Base-by-base conservation (phyloP, 129 eudicot species). In the Solidago caesia region DNA sequence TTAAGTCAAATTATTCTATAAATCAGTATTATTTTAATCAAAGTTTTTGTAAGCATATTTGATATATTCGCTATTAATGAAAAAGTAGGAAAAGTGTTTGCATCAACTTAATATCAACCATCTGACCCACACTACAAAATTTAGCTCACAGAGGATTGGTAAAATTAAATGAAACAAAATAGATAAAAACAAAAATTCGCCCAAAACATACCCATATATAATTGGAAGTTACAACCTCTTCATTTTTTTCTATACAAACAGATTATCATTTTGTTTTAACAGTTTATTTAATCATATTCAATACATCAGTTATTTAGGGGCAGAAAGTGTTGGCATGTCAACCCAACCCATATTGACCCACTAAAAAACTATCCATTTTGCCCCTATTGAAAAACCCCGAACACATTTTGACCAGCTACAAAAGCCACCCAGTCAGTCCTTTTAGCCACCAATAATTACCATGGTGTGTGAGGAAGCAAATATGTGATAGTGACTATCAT, bases 341-440 rank as follows among this genome's bases (percentile, higher is more conserved):
- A 14, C 25, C 2, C 58, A 15, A 33, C 39, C 39, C 39, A 33
- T 33, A 33, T 6, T 8, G 55, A 8, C 55, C 4, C 55, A 49
- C 14, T 49, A 49, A 49, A 14, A 49, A 49, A 49, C 55, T 49
- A 16, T 70, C 57, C 61, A 42, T 47, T 62, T 72, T 29, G 70
- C 16, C 43, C 0, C 29, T 9, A 2, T 21, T 8, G 57, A 7
- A 13, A 39, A 56, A 33, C 42, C 53, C 42, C 0, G 11, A 55
- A 53, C 27, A 39, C 4, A 10, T 9, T 64, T 61, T 64, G 45
- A 52, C 71, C 62, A 25, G 44, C 43, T 58, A 57, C 13, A 6
- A 11, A 43, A 25, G 57, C 68, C 46, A 62, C 55, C 8, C 66
- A 73, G 45, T 73, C 44, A 5, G 46, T 33, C 42, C 68, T 26